phyloP scores from a whole-genome alignment of 371 early-diverging fungal genomes.

The Parasitella parasitica region DNA sequence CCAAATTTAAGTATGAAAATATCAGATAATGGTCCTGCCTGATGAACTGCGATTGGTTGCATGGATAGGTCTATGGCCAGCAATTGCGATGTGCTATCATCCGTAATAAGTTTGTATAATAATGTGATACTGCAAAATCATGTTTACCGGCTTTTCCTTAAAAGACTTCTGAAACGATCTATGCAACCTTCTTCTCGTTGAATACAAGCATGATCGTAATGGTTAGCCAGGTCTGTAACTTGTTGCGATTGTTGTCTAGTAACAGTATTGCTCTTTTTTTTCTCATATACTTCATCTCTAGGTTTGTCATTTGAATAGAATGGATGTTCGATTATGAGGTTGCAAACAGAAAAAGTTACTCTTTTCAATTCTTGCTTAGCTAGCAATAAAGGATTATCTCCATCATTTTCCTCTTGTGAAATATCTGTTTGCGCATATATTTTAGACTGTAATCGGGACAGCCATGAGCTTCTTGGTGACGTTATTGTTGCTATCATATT shows the following conservation, averaged over 20 bases:
- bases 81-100: constrained; percentile 2
- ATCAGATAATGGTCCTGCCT: constrained; percentile 24
- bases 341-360: constrained; percentile 41
- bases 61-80: constrained; percentile 20
- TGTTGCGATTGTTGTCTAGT: not conserved
- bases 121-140: not conserved
- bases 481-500: not conserved
- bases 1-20: constrained; percentile 31
- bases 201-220: constrained; percentile 47
- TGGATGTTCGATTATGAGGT: constrained; percentile 31
- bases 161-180: constrained; percentile 27
- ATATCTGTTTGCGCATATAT: constrained; percentile 1
- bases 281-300: constrained; percentile 20
- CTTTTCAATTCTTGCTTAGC: constrained; percentile 40
- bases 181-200: constrained; percentile 34
- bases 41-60: constrained; percentile 14
- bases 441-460: constrained; percentile 25
- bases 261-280: constrained; percentile 5
- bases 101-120: not conserved
- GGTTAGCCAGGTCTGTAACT: constrained; percentile 23
- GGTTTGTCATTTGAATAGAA: constrained; percentile 24
- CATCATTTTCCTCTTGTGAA: constrained; percentile 4
- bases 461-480: constrained; percentile 12
- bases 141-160: constrained; percentile 31
- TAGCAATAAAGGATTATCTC: constrained; percentile 12